Evolutionary conservation across 352 stramenopile genomes (phyloP).

Genomic region (Pythium sp.): DNA sequence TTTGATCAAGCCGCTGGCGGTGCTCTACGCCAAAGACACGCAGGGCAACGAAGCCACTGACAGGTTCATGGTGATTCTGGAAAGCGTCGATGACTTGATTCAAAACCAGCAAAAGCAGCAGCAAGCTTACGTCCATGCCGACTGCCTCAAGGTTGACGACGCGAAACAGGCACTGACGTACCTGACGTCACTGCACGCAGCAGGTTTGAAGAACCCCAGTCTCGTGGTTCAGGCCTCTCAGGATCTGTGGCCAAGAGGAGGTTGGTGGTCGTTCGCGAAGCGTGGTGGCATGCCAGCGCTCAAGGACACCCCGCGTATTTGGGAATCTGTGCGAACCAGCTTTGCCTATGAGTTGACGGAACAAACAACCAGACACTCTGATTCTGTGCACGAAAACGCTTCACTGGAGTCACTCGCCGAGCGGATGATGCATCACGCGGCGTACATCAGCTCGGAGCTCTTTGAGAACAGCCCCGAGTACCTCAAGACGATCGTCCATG

Average conservation of each 20-base stretch:
- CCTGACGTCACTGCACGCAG: slow-evolving; percentile 47
- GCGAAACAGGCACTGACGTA: slow-evolving; percentile 42
- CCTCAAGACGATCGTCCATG: slow-evolving; percentile 52
- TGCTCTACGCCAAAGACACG: slow-evolving; percentile 36
- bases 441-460: slow-evolving; percentile 49
- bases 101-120: background rate
- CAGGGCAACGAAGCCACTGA: slow-evolving; percentile 25
- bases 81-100: slow-evolving; percentile 28
- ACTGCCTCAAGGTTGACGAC: slow-evolving; percentile 36
- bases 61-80: slow-evolving; percentile 54
- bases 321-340: slow-evolving; percentile 30
- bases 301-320: slow-evolving; percentile 33
- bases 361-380: background rate
- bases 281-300: slow-evolving; percentile 41
- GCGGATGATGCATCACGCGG: slow-evolving; percentile 44
- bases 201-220: slow-evolving; percentile 20
- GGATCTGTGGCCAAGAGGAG: slow-evolving; percentile 40
- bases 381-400: slow-evolving; percentile 6
- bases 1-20: slow-evolving; percentile 45
- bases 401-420: slow-evolving; percentile 27
- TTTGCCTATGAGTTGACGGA: slow-evolving; percentile 26
- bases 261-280: slow-evolving; percentile 66
- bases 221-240: slow-evolving; percentile 26
- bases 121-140: slow-evolving; percentile 26
- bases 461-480: slow-evolving; percentile 18